Base-by-base conservation (phyloP, 306 rosid species). In the Vicia sativa region DNA sequence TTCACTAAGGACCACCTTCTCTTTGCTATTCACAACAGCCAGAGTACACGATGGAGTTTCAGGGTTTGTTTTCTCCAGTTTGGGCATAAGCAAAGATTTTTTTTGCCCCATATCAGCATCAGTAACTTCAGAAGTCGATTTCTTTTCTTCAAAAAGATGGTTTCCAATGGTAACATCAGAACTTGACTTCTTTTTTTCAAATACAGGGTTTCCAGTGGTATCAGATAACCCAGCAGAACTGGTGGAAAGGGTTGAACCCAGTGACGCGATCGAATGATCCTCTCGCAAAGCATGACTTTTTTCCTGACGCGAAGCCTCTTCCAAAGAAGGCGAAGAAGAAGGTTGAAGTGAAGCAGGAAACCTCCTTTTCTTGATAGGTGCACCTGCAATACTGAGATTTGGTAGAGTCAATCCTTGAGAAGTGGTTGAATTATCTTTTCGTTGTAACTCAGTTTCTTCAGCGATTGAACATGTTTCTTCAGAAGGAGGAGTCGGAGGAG, bases 401-500 rank as follows among this genome's bases (percentile, higher is more conserved):
- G 91, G 83, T 54, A 73, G 49, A 68, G 80, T 76, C 14, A 84
- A 74, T 66, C 81, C 84, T 79, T 73, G 85, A 60, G 90, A 77
- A 59, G 71, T 71, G 67, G 74, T 79, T 58, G 85, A 80, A 29
- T 78, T 67, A 46, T 80, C 86, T 74, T 72, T 78, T 15, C 68
- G 78, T 56, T 78, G 56, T 12, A 83, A 82, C 41, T 72, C 77
- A n/a, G 59, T 81, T 71, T 83, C 87, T 73, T 55, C 75, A 6
- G 78, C 63, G 10, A 45, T 62, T 7, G 78, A 67, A 64, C 74
- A 75, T 3, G 77, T 67, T 55, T 81, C 98, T 71, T 82, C 87
- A 73, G 87, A 57, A 62, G 78, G 71, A 57, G 98, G 83, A 2
- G 98, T 85, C 71, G 88, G 49, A 62, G 78, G 84, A 3, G 98